These are phyloP conservation scores for Botrytis paeoniae DNA, from an alignment of 2,329 filamentous ascomycete genomes.

Conservation along the genomic window DNA sequence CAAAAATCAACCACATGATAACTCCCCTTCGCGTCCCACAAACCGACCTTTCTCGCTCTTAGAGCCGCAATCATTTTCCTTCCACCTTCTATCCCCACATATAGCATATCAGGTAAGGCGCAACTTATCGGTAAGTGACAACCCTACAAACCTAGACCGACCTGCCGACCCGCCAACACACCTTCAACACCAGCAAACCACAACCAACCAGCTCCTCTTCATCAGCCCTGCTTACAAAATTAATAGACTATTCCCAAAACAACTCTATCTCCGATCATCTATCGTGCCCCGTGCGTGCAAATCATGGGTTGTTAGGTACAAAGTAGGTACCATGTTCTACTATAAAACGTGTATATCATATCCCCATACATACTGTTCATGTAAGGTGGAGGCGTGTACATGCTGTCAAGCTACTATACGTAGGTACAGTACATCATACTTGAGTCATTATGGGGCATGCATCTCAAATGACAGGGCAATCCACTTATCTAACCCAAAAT, in stretches of 20 bases:
- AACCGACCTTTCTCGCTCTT: background rate
- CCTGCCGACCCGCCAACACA: slow-evolving; percentile 17
- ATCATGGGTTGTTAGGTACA: slow-evolving; percentile 6
- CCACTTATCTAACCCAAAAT: background rate
- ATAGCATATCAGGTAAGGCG: background rate
- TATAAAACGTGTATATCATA: slow-evolving; percentile 1
- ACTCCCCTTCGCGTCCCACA: slow-evolving; percentile 14
- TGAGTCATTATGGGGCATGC: background rate
- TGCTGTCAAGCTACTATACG: background rate
- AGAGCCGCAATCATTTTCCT: slow-evolving; percentile 8
- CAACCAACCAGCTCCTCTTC: slow-evolving; percentile 14
- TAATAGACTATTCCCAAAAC: background rate
- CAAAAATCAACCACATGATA: background rate
- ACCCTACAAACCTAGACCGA: slow-evolving; percentile 12
- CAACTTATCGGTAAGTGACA: slow-evolving; percentile 1
- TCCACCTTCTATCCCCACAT: background rate
- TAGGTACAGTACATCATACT: slow-evolving; percentile 12
- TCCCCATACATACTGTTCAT: slow-evolving; percentile 1
- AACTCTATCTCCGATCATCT: background rate
- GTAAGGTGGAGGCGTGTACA: slow-evolving; percentile 2
- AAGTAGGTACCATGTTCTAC: slow-evolving; percentile 1
- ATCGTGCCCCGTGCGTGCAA: background rate
- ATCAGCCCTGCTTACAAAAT: slow-evolving; percentile 18
- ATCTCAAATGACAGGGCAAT: background rate
- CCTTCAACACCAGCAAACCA: slow-evolving; percentile 7